These are phyloP conservation scores for Psilocybe azurescens DNA, from an alignment of 768 basidiomycete species.

Conservation along the genomic window DNA sequence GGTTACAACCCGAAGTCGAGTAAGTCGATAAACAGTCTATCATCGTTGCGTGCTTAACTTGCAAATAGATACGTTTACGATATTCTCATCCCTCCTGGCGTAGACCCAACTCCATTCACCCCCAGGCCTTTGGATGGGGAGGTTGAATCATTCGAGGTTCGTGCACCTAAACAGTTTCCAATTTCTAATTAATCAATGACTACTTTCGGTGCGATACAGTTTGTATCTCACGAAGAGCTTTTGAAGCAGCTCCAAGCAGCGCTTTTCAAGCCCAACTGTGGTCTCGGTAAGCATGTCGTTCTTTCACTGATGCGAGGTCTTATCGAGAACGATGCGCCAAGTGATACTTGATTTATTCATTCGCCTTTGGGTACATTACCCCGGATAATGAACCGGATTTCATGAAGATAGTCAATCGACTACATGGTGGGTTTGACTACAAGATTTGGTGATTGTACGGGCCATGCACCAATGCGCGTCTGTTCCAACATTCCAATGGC, in stretches of 20 bases:
- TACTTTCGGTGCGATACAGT: slow-evolving; percentile 42
- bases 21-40: slow-evolving; percentile 35
- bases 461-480: too few relatives aligned
- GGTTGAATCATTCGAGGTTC: slow-evolving; percentile 90
- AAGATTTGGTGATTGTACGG: slow-evolving; percentile 47
- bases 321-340: slow-evolving; percentile 44
- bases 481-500: too few relatives aligned
- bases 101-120: slow-evolving; percentile 52
- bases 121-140: slow-evolving; percentile 90
- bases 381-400: slow-evolving; percentile 88
- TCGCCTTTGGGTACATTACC: slow-evolving; percentile 83
- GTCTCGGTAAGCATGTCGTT: slow-evolving; percentile 58
- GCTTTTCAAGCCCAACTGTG: slow-evolving; percentile 94
- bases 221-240: slow-evolving; percentile 68
- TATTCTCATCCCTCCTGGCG: slow-evolving; percentile 63
- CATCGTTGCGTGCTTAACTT: slow-evolving; percentile 6
- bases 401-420: slow-evolving; percentile 72
- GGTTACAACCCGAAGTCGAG: slow-evolving; percentile 90
- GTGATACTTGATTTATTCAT: slow-evolving; percentile 92
- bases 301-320: not conserved
- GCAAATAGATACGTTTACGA: slow-evolving; percentile 83
- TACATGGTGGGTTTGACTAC: slow-evolving; percentile 77
- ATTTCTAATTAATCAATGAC: not conserved
- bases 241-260: slow-evolving; percentile 66
- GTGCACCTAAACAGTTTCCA: not conserved